Conservation (phyloP, 2,329 filamentous ascomycete genomes). For the Tothia fuscella region DNA sequence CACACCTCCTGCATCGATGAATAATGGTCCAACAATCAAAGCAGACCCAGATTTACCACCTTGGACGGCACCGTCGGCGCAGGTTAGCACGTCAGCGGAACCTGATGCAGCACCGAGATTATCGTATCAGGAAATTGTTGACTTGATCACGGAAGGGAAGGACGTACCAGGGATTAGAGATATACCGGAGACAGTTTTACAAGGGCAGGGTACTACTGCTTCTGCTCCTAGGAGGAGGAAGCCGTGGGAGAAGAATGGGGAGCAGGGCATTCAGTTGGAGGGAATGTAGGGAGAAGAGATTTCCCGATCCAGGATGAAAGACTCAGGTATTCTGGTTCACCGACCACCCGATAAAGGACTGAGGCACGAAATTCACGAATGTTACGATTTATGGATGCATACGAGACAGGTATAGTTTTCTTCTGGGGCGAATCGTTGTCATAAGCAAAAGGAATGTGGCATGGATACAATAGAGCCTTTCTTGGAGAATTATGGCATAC, state of each 20-base stretch:
- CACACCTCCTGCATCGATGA: neutral
- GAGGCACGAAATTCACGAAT: too few species aligned
- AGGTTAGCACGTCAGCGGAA: conserved; percentile 6
- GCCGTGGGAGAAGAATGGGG: conserved; percentile 70
- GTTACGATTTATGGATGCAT: too few species aligned
- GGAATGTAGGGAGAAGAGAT: too few species aligned
- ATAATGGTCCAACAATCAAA: neutral
- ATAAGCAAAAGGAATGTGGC: too few species aligned
- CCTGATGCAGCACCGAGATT: conserved; percentile 3
- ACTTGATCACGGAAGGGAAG: conserved; percentile 69
- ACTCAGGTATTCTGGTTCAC: too few species aligned
- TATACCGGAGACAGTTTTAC: conserved; percentile 68
- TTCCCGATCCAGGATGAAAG: too few species aligned
- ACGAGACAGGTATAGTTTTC: too few species aligned
- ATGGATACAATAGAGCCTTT: too few species aligned
- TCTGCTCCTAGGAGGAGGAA: conserved; percentile 45
- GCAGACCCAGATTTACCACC: neutral
- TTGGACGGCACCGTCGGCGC: conserved; percentile 4
- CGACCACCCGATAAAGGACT: too few species aligned
- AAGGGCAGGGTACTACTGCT: conserved; percentile 51
- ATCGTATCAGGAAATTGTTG: conserved; percentile 52
- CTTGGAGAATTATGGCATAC: too few species aligned
- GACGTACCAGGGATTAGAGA: conserved; percentile 79
- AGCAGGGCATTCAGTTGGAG: too few species aligned
- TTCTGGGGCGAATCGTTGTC: too few species aligned